Evolutionary conservation across 345 rosid species (phyloP), one percentile per base, ranked within the genome.

Genomic region (Salix udensis): DNA sequence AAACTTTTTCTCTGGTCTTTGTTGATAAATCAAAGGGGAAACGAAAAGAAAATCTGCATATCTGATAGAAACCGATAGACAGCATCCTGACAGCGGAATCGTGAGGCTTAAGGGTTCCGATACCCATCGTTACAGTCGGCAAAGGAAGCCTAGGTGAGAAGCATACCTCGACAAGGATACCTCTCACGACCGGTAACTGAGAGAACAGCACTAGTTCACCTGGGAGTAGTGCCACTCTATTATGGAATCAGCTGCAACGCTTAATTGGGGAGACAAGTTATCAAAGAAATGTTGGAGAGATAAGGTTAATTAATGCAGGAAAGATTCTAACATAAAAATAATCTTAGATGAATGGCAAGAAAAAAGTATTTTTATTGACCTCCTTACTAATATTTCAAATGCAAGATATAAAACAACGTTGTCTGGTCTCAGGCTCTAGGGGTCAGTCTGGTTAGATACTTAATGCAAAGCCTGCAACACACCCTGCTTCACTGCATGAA

Each of bases 401-500:
- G 88, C 89, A 87, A 81, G 84, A 84, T 61, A 79, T 77, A 81
- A 84, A 84, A 80, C 74, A 78, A 88, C 86, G 74, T 87, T 75
- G 68, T 77, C 83, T 65, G 78, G 74, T 80, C 84, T 77, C 77
- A 74, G 88, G 86, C 75, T 82, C 88, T 85, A 85, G 69, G 83
- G 80, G 83, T 84, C 88, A 85, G 87, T 80, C 91, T 79, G 86
- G 86, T 88, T 88, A 87, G 81, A 84, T 73, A 73, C 79, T 90
- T 88, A 88, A 84, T 85, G 87, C 90, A 86, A 90, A 87, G 89
- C 89, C 81, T 75, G 86, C 89, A 82, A 82, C 89, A 82, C 73
- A 85, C 76, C 86, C 82, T 77, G 86, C 86, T 72, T 84, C 87
- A 85, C 89, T 88, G 95, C 91, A 90, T 86, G 87, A 84, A 90